These are phyloP conservation scores for Colletotrichum kahawae DNA, from an alignment of 2,329 filamentous ascomycete species.

Conservation along the genomic window DNA sequence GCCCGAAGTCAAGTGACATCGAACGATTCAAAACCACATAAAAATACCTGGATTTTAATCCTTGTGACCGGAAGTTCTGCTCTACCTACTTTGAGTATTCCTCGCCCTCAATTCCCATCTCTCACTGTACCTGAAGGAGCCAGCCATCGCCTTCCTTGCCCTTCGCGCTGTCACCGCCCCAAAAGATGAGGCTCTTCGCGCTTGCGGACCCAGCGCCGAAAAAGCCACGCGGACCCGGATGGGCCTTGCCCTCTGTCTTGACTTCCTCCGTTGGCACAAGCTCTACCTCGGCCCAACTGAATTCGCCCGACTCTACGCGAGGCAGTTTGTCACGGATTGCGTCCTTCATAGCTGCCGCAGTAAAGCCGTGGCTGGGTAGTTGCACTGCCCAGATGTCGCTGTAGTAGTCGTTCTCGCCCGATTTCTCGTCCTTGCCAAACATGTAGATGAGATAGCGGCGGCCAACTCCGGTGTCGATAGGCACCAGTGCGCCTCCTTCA, in stretches of 20 bases:
- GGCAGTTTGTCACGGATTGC: slow-evolving; percentile 47
- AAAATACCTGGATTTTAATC: background rate
- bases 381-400: slow-evolving; percentile 60
- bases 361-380: slow-evolving; percentile 49
- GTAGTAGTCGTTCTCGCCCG: slow-evolving; percentile 26
- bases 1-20: background rate
- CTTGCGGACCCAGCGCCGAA: slow-evolving; percentile 46
- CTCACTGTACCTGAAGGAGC: slow-evolving; percentile 33
- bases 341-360: slow-evolving; percentile 55
- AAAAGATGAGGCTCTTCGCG: slow-evolving; percentile 52
- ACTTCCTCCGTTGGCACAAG: slow-evolving; percentile 48
- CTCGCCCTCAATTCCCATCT: background rate
- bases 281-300: slow-evolving; percentile 55
- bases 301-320: slow-evolving; percentile 47
- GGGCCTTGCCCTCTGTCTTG: slow-evolving; percentile 45
- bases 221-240: slow-evolving; percentile 42
- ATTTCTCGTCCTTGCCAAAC: slow-evolving; percentile 41
- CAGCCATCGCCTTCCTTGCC: slow-evolving; percentile 45
- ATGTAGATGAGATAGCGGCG: slow-evolving; percentile 57
- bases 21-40: background rate
- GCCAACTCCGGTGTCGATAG: slow-evolving; percentile 55
- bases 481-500: slow-evolving; percentile 46
- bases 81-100: background rate
- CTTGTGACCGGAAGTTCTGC: background rate
- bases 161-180: slow-evolving; percentile 54